Conservation (phyloP, 1,284 basidiomycete genomes). For the Polyporus tsugae region DNA sequence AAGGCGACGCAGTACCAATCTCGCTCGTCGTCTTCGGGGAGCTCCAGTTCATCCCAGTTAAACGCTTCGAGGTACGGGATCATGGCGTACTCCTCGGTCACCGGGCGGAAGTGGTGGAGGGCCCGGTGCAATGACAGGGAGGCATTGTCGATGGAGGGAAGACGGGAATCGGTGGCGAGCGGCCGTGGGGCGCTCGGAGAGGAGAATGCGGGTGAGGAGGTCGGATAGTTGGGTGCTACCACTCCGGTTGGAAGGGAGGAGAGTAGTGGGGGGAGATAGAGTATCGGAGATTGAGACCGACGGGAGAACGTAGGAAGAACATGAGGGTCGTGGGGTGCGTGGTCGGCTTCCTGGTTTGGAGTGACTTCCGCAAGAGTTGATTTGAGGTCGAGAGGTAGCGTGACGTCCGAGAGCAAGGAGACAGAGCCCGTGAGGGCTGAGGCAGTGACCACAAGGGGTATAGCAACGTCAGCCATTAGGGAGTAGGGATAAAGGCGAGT, state of each 20-base stretch:
- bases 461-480: constrained; percentile 32
- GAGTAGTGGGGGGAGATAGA: constrained; percentile 84
- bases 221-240: constrained; percentile 32
- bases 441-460: constrained; percentile 19
- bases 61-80: constrained; percentile 78
- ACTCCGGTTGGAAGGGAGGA: constrained; percentile 67
- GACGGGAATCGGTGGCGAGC: constrained; percentile 72
- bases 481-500: not conserved
- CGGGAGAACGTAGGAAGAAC: constrained; percentile 59
- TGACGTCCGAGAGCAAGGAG: not conserved
- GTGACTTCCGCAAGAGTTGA: constrained; percentile 13
- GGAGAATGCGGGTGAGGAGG: constrained; percentile 35
- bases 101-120: constrained; percentile 78
- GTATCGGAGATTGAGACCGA: constrained; percentile 56
- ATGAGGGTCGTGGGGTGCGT: constrained; percentile 60
- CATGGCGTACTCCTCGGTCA: constrained; percentile 67
- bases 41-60: constrained; percentile 82
- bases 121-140: constrained; percentile 88
- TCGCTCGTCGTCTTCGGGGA: constrained; percentile 74
- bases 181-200: constrained; percentile 47
- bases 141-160: constrained; percentile 85
- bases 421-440: not conserved
- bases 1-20: constrained; percentile 95
- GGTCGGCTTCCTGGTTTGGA: constrained; percentile 17
- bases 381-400: not conserved